Conservation (phyloP, 1,139 yeast genomes). For the Dujonia santamariae region DNA sequence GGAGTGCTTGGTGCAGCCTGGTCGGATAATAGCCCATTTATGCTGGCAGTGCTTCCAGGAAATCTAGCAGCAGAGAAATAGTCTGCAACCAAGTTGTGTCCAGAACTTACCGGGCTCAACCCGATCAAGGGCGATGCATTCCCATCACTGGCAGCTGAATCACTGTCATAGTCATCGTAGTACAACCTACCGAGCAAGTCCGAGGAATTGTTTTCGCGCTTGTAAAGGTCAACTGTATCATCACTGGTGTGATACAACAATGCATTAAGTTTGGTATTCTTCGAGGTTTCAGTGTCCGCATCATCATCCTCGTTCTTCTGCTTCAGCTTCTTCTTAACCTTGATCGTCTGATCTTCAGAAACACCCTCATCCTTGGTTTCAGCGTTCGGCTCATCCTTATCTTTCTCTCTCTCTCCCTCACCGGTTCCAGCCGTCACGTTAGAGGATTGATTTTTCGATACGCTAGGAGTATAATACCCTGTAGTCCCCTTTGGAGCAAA, state of each 20-base stretch:
- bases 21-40: background rate
- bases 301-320: slow-evolving; percentile 9
- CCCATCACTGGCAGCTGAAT: slow-evolving; percentile 16
- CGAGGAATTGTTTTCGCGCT: slow-evolving; percentile 36
- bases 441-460: background rate
- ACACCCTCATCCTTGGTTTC: background rate
- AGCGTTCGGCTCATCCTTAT: background rate
- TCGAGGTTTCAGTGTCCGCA: slow-evolving; percentile 33
- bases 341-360: no score
- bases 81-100: slow-evolving; percentile 4
- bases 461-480: no score
- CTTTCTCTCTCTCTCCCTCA: no score
- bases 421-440: background rate
- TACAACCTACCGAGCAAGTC: slow-evolving; percentile 44
- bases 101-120: slow-evolving; percentile 15
- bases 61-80: slow-evolving; percentile 9
- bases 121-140: slow-evolving; percentile 16
- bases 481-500: no score
- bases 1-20: background rate
- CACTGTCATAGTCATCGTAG: slow-evolving; percentile 44
- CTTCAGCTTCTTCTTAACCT: slow-evolving; percentile 2
- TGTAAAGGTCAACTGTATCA: slow-evolving; percentile 41
- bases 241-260: slow-evolving; percentile 37
- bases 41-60: slow-evolving; percentile 2
- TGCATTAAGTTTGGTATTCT: slow-evolving; percentile 40